A percentile compares a stretch with the other conserved stretches of the same genome.
These are phyloP conservation scores for Tarenaya hassleriana DNA, from an alignment of 345 rosid species.

Conservation along the genomic window DNA sequence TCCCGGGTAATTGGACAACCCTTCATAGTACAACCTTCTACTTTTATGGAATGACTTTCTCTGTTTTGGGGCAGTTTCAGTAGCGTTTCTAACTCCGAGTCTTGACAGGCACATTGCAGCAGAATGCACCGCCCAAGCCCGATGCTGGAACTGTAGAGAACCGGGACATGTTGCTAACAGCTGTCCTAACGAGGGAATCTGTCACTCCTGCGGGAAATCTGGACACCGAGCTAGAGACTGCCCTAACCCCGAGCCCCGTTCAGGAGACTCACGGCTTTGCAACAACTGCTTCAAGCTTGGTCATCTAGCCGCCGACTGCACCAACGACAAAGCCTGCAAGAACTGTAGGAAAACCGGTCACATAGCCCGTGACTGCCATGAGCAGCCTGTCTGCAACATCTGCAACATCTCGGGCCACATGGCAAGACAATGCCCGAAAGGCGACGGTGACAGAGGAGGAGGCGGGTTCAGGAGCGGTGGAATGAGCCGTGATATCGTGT, in stretches of 20 bases:
- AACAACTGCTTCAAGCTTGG: slow-evolving; percentile 96
- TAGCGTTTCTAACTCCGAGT: neutral
- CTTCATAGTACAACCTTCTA: neutral
- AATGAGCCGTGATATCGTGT: slow-evolving; percentile 58
- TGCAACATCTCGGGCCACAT: slow-evolving; percentile 80
- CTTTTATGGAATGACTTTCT: neutral
- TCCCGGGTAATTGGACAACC: slow-evolving; percentile 60
- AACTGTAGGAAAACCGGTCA: slow-evolving; percentile 93
- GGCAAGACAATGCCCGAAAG: slow-evolving; percentile 80
- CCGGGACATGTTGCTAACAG: slow-evolving; percentile 81
- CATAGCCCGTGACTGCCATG: slow-evolving; percentile 79
- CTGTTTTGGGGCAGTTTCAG: neutral
- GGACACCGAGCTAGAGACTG: slow-evolving; percentile 94
- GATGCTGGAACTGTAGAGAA: slow-evolving; percentile 96
- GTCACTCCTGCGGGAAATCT: slow-evolving; percentile 94
- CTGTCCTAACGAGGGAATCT: slow-evolving; percentile 91
- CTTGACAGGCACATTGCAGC: slow-evolving; percentile 80
- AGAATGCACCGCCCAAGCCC: slow-evolving; percentile 81
- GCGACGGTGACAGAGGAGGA: slow-evolving; percentile 28
- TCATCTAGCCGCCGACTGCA: slow-evolving; percentile 81
- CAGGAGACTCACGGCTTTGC: slow-evolving; percentile 81
- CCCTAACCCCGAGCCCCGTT: slow-evolving; percentile 52
- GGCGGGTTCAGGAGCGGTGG: slow-evolving; percentile 39
- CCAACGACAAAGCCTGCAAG: slow-evolving; percentile 94
- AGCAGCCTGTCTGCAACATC: slow-evolving; percentile 73